A percentile compares a stretch with the other conserved stretches of the same genome.
Conservation (phyloP, 1,139 yeast species). For the Pichia sp. region DNA sequence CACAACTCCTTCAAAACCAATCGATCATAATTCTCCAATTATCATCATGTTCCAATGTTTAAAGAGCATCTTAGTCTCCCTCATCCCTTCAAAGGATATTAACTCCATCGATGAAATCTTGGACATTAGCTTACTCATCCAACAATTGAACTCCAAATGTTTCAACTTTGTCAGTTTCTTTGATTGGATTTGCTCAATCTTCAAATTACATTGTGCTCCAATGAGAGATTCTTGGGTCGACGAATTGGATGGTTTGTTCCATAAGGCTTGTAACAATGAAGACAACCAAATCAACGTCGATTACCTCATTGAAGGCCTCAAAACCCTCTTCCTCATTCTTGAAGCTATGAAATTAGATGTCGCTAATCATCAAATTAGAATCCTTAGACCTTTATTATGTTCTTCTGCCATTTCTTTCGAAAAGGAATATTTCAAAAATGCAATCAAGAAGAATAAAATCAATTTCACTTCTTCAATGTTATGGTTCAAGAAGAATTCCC, state of each 20-base stretch:
- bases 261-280: constrained; percentile 54
- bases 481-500: constrained; percentile 60
- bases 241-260: constrained; percentile 73
- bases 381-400: constrained; percentile 77
- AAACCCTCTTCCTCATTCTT: constrained; percentile 76
- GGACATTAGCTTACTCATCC: constrained; percentile 75
- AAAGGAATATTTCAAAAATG: constrained; percentile 77
- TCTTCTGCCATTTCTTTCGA: constrained; percentile 94
- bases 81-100: constrained; percentile 79
- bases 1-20: constrained; percentile 3
- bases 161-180: constrained; percentile 69
- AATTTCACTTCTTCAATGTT: constrained; percentile 62
- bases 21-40: constrained; percentile 41
- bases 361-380: constrained; percentile 90
- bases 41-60: constrained; percentile 67
- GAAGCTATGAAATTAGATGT: constrained; percentile 98
- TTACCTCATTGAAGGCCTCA: constrained; percentile 68
- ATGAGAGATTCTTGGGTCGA: constrained; percentile 93
- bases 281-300: constrained; percentile 18
- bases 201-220: constrained; percentile 90
- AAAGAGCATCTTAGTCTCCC: constrained; percentile 69
- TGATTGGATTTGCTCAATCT: constrained; percentile 67
- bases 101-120: constrained; percentile 67
- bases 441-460: constrained; percentile 64
- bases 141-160: constrained; percentile 67